These are phyloP conservation scores for Nannochloropsis granulata DNA, from an alignment of 108 stramenopile species.

Conservation along the genomic window DNA sequence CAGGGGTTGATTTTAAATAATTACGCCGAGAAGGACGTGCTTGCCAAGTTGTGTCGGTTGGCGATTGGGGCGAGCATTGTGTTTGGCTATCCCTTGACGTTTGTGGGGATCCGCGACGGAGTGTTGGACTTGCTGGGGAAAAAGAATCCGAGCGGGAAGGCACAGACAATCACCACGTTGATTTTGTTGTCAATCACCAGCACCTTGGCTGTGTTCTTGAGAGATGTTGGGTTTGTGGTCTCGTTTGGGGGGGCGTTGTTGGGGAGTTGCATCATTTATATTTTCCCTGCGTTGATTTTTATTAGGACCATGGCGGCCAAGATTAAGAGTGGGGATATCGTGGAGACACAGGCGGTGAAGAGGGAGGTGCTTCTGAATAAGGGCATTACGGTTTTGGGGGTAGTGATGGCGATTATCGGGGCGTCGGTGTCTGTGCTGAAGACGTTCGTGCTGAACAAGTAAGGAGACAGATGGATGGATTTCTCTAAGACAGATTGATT, in stretches of 20 bases:
- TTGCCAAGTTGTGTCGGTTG: constrained; percentile 67
- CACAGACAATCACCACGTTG: not conserved
- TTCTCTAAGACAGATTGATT: too few relatives aligned
- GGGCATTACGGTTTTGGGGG: constrained; percentile 7
- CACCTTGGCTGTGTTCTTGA: constrained; percentile 39
- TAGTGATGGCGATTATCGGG: constrained; percentile 19
- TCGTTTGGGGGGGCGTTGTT: constrained; percentile 62
- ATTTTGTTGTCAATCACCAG: constrained; percentile 6
- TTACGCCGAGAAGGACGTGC: constrained; percentile 55
- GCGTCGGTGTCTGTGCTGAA: constrained; percentile 22
- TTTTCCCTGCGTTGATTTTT: constrained; percentile 63
- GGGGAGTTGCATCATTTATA: constrained; percentile 58
- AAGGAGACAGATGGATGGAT: not conserved
- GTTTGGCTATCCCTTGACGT: constrained; percentile 70
- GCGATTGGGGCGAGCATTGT: constrained; percentile 76
- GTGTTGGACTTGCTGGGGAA: not conserved
- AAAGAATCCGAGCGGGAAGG: not conserved
- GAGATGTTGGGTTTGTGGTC: constrained; percentile 76
- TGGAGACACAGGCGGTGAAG: not conserved
- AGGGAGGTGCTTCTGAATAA: constrained; percentile 17
- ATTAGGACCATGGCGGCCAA: constrained; percentile 2
- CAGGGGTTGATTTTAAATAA: constrained; percentile 82
- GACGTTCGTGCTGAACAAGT: constrained; percentile 4
- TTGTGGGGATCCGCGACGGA: constrained; percentile 38
- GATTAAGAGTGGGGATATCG: not conserved